Evolutionary conservation across 2,329 filamentous ascomycete genomes (phyloP).

Genomic region (Colletotrichum navitas): DNA sequence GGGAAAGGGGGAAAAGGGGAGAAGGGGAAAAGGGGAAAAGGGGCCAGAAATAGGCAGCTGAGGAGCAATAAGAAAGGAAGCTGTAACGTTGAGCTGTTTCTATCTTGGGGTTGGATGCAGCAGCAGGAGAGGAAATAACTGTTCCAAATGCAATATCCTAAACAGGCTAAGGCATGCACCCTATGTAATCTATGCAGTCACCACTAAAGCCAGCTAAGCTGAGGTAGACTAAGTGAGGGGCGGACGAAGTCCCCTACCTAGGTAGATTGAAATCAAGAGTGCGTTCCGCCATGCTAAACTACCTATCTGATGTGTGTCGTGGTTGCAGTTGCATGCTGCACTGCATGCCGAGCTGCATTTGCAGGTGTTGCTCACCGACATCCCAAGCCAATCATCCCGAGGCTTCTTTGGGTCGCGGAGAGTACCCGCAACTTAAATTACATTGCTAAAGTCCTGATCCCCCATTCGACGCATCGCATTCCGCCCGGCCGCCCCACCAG

Average conservation of each 20-base stretch:
- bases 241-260: not conserved
- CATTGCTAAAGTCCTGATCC: slow-evolving; percentile 1
- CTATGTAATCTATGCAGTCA: slow-evolving; percentile 5
- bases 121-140: not conserved
- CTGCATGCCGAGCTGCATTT: slow-evolving; percentile 8
- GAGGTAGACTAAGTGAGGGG: not conserved
- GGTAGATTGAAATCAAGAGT: not conserved
- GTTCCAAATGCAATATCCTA: not conserved
- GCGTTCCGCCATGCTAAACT: too few species aligned
- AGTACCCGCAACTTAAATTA: slow-evolving; percentile 11
- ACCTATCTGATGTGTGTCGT: too few species aligned
- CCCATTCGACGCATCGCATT: not conserved
- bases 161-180: slow-evolving; percentile 1
- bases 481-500: not conserved
- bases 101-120: slow-evolving; percentile 4
- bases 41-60: not conserved
- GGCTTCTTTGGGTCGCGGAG: not conserved
- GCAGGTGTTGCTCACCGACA: slow-evolving; percentile 7
- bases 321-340: slow-evolving; percentile 10
- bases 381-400: not conserved
- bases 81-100: slow-evolving; percentile 19
- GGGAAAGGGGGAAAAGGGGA: not conserved
- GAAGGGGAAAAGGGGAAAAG: not conserved
- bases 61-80: slow-evolving; percentile 19
- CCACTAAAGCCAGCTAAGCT: slow-evolving; percentile 3